Base-by-base conservation (phyloP, 2,329 filamentous ascomycete genomes). In the Pseudopithomyces chartarum region DNA sequence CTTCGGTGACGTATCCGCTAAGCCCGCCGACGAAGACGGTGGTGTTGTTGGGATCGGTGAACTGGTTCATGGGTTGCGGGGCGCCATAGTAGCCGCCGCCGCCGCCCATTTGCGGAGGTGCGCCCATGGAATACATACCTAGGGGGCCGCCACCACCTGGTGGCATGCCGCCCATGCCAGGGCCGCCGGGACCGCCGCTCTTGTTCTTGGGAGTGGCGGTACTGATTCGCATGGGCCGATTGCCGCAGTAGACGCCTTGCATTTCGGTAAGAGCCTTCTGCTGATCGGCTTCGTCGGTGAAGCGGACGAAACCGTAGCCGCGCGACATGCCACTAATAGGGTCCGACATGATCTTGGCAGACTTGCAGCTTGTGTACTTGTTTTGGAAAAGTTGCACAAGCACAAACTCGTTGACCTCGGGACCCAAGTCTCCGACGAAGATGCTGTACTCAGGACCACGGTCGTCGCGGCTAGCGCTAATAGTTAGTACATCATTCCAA, bases 291-390 rank as follows among this genome's bases (percentile, higher is more conserved):
- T 98, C 94, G 66, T 96, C 92, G 51, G 92, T 92, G 82, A 99
- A 99, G 65, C 95, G 92, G 52, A 99, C 95, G 71, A 99, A 99
- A 45, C 95, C 95, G 73, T 99, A 99, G 55, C 95, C 95, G 62
- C 95, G 92, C 62, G 93, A 97, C 86, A 98, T 94, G 68, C 95
- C 95, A 62, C 90, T 96, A 80, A 98, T 95, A 59, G 95, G 94
- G 73, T 99, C 95, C 59, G 94, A 97, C 95, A 99, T 99, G 80
- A 99, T 99, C 85, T 99, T 99, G 73, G 95, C 95, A 36, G 92
- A 97, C 84, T 98, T 98, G 90, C 94, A 98, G 8, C 92, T 96
- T 0, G 90, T 90, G 84, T 96, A 99, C 60, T 94, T 92, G 73
- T 88, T 90, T 81, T 98, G 94, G 86, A 99, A 99, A 49, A 99